Evolutionary conservation across 177 flowering plant species (phyloP), one percentile per base, ranked within the genome.

Genomic region (Vitis hybrid): DNA sequence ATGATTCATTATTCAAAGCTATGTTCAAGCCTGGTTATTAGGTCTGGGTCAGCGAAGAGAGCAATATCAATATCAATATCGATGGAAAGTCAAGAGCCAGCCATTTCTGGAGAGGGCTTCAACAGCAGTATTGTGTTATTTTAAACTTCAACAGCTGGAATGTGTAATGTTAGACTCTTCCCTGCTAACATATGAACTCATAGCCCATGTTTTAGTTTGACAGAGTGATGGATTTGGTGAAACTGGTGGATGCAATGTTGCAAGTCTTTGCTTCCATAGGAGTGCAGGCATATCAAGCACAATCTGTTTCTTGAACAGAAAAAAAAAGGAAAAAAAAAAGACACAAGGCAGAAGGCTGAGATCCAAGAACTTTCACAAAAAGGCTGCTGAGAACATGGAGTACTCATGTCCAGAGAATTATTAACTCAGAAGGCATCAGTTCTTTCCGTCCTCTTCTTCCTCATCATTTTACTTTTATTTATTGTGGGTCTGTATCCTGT

Each of bases 401-500:
- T 26, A 60, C 30, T 21, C 65, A 8, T 17, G 52, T 45, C 2
- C 54, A 11, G 56, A n/a, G 19, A 57, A 66, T 30, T 34, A 52
- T 57, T 39, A 45, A 11, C 34, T 68, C 23, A 59, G 60, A 67
- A 67, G 70, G 19, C 52, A 34, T 18, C 30, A 34, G 62, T 21
- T 57, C 62, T 59, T 58, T 15, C 19, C 39, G 14, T 56, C 30
- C 5, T 26, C 30, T 26, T 26, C 30, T 26, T 26, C 51, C 32
- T 66, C 69, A 59, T 55, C 56, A 18, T 55, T 51, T 34, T 17
- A 3, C n/a, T 68, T 21, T 19, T 58, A 54, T 67, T 64, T 13
- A 57, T 67, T 56, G 54, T 45, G 70, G 70, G 70, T 56, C 17
- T 57, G 60, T 56, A 57, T 57, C 60, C 26, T 67, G 60, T 67